Evolutionary conservation across 164 flowering plant genomes (phyloP).

Genomic region (Aristolochia fimbriata): DNA sequence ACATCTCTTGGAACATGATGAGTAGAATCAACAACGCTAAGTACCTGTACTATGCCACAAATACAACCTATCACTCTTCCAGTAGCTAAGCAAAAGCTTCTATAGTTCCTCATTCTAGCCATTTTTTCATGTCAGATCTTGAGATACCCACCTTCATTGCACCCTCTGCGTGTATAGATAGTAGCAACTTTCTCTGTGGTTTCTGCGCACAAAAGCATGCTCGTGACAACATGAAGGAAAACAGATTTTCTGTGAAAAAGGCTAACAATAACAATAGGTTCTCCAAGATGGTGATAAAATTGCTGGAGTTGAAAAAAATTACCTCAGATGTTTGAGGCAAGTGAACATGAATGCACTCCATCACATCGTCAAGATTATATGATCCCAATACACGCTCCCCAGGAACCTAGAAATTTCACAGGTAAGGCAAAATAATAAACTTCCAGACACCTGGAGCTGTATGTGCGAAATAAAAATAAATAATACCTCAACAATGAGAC

Average conservation of each 20-base stretch:
- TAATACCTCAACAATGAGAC: constrained; percentile 82
- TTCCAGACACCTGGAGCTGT: not conserved
- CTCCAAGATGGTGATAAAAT: not conserved
- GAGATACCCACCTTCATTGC: constrained; percentile 65
- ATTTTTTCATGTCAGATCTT: too few relatives aligned
- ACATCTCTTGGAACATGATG: constrained; percentile 47
- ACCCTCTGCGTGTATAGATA: constrained; percentile 81
- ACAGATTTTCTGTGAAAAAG: too few relatives aligned
- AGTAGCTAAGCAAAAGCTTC: not conserved
- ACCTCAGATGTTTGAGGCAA: constrained; percentile 72
- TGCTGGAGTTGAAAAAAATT: not conserved
- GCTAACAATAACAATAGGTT: not conserved
- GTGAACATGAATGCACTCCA: constrained; percentile 42
- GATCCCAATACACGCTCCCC: constrained; percentile 81
- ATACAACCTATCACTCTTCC: not conserved
- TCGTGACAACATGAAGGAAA: not conserved
- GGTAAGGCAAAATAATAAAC: not conserved
- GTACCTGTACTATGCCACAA: constrained; percentile 48
- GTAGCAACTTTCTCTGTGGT: constrained; percentile 60
- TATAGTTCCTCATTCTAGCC: too few relatives aligned
- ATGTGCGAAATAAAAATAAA: not conserved
- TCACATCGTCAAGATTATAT: constrained; percentile 68
- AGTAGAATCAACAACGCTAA: constrained; percentile 72
- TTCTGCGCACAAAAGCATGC: constrained; percentile 41
- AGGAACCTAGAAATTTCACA: constrained; percentile 46